Percentiles rank a stretch among this genome's conserved stretches.
phyloP scores from a whole-genome alignment of 192 early-diverging fungal genomes.

The Entrophospora sp. region DNA sequence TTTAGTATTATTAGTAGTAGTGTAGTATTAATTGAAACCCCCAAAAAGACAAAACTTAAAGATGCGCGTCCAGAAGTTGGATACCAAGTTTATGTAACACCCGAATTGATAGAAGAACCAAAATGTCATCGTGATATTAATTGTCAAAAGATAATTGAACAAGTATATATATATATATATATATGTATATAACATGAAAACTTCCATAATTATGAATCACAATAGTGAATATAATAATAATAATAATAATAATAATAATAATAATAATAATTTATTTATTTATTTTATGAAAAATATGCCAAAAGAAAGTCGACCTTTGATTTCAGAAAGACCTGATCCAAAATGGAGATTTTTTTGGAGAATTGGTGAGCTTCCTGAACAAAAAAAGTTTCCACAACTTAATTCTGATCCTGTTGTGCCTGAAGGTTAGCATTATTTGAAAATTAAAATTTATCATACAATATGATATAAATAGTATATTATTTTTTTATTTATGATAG shows the following conservation, averaged over 20 bases:
- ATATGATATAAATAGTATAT: background rate
- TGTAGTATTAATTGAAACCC: background rate
- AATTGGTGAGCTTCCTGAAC: conserved; percentile 44
- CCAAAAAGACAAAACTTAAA: conserved; percentile 42
- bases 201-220: background rate
- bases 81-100: conserved; percentile 52
- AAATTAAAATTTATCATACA: background rate
- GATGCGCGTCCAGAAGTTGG: conserved; percentile 55
- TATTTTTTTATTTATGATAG: conserved; percentile 24
- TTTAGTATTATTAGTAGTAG: background rate
- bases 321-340: conserved; percentile 47
- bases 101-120: conserved; percentile 59
- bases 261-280: too few species aligned
- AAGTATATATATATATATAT: conserved; percentile 15
- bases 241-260: too few species aligned
- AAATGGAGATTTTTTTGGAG: conserved; percentile 73
- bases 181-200: background rate
- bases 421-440: conserved; percentile 28
- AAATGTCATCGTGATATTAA: conserved; percentile 49
- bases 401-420: conserved; percentile 60
- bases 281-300: too few species aligned
- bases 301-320: conserved; percentile 46
- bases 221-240: background rate
- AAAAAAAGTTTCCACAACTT: conserved; percentile 49
- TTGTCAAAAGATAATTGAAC: conserved; percentile 47